A percentile compares a stretch with the other conserved stretches of the same genome.
phyloP scores from a whole-genome alignment of 345 rosid genomes.

The Brassica incana region DNA sequence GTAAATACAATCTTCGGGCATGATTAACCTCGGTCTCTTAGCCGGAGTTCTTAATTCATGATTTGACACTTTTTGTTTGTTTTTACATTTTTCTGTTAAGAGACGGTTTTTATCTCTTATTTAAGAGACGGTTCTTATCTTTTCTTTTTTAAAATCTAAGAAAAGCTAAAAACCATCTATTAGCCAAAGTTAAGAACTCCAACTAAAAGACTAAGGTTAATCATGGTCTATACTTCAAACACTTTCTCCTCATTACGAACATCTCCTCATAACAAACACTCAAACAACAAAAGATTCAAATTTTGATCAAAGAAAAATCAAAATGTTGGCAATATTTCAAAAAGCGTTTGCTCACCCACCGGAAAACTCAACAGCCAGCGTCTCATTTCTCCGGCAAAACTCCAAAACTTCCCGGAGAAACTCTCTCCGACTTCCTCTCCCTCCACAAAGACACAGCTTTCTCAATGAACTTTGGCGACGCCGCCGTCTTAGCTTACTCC shows the following conservation, averaged over 20 bases:
- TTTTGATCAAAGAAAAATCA: not conserved
- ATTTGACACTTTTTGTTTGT: no score
- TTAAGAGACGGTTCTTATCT: no score
- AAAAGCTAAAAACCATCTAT: no score
- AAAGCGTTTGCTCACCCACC: conserved; percentile 82
- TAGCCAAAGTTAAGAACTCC: no score
- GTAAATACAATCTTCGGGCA: no score
- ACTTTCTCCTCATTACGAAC: not conserved
- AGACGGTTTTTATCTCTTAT: no score
- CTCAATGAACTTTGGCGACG: conserved; percentile 66
- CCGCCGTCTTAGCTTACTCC: conserved; percentile 67
- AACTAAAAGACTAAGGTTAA: no score
- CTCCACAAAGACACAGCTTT: conserved; percentile 52
- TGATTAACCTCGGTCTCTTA: no score
- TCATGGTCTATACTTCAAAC: no score
- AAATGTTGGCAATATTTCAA: conserved; percentile 91
- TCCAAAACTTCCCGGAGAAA: conserved; percentile 66
- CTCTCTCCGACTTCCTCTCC: conserved; percentile 63
- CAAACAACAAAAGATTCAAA: not conserved
- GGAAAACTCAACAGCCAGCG: conserved; percentile 82
- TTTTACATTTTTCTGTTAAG: no score
- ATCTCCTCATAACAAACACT: not conserved
- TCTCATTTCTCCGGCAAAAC: conserved; percentile 44
- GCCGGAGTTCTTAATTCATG: no score
- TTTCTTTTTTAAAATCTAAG: no score